Evolutionary conservation across 257 asterid species (phyloP).

Genomic region (Galeopsis tetrahit): DNA sequence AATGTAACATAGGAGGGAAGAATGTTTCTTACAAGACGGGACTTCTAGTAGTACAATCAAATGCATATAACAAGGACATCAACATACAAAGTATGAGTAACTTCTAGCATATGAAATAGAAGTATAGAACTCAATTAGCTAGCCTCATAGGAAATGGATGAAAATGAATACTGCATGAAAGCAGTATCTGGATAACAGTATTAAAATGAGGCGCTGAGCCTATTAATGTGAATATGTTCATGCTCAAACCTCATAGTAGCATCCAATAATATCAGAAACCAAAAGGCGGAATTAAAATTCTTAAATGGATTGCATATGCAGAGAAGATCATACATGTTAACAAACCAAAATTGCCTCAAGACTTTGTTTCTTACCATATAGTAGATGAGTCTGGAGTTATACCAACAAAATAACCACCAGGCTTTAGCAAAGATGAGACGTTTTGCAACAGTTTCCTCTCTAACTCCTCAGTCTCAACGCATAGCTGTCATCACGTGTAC

Average conservation of each 20-base stretch:
- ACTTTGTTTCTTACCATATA: constrained; percentile 72
- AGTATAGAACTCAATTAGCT: constrained; percentile 1
- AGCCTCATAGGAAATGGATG: background rate
- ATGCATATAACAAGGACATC: background rate
- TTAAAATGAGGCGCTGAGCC: background rate
- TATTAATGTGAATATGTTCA: background rate
- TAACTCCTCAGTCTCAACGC: constrained; percentile 90
- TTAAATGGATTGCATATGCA: constrained; percentile 17
- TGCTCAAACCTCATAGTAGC: constrained; percentile 9
- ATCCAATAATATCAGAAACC: constrained; percentile 11
- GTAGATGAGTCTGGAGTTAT: constrained; percentile 97
- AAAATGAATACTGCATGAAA: background rate
- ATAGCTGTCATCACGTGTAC: constrained; percentile 54
- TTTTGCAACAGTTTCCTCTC: constrained; percentile 74
- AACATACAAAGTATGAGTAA: background rate
- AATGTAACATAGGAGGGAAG: constrained; percentile 22
- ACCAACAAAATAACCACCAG: constrained; percentile 98
- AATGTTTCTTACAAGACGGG: constrained; percentile 13
- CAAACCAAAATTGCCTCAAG: constrained; percentile 20
- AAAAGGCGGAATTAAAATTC: constrained; percentile 10
- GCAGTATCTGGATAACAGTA: background rate
- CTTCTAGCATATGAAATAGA: background rate
- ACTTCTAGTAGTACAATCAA: background rate
- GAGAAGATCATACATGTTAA: background rate
- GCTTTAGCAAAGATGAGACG: constrained; percentile 88